Evolutionary conservation across 192 early-diverging fungal species (phyloP), one percentile per base, ranked within the genome.

Genomic region (Lunasporangiospora selenospora): DNA sequence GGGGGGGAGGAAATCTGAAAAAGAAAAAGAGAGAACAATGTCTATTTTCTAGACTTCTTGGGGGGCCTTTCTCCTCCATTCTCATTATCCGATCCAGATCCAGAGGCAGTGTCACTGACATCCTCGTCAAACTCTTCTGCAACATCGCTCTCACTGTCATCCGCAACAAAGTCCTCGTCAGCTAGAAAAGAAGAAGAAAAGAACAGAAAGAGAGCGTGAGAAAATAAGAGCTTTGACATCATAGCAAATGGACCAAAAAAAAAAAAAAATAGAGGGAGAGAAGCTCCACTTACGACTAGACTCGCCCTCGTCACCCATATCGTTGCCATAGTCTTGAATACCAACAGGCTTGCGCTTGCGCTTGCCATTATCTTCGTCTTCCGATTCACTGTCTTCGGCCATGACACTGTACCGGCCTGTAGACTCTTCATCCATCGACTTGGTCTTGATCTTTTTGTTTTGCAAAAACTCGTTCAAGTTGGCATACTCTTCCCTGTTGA

Each of bases 111-210:
- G 43, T 73, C 69, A 41, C 69, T 62, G 19, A 62, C 75, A 45
- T 91, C 76, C 43, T 89, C 87, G 67, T 93, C 91, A 62, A 77
- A 93, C 56, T 91, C 91, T 67, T 93, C 90, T 6, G 83, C 84
- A 6, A 90, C 86, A 69, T 93, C 91, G 69, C 87, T 89, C 53
- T 88, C 89, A 42, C 79, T 83, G 33, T 84, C 87, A 15, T 73
- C 83, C 0, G 88, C 91, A 3, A 87, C 83, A 81, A 95, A 97
- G 80, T 97, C 95, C 79, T 97, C 95, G 65, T 97, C 95, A 45
- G 87, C 85, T 86, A 65, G 43, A 52, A 55, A 16, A 37, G 11
- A 30, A 23, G 30, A 36, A 62, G 21, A 50, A 47, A 38, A 10
- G 7, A 34, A 10, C 1, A 50, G 21, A 38, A 42, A n/a, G 12